Evolutionary conservation across 192 early-diverging fungal species (phyloP).

Genomic region (Ambispora gerdemannii): DNA sequence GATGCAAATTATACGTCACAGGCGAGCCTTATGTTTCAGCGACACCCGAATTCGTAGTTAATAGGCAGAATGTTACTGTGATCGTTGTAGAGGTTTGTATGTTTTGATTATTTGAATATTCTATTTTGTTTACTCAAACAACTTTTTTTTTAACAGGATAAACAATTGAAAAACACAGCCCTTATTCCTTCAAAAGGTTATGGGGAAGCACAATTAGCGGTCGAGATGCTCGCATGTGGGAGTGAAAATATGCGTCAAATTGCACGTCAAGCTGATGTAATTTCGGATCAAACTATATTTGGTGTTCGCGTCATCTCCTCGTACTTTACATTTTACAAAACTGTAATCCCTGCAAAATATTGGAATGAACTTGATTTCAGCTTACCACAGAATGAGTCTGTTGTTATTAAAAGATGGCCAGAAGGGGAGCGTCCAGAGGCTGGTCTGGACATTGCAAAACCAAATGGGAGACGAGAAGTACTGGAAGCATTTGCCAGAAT

Average conservation of each 20-base stretch:
- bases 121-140: neutral
- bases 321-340: neutral
- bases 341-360: neutral
- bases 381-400: neutral
- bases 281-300: neutral
- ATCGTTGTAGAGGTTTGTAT: slow-evolving; percentile 9
- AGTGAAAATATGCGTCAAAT: neutral
- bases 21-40: neutral
- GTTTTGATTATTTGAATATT: slow-evolving; percentile 20
- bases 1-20: neutral
- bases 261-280: neutral
- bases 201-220: neutral
- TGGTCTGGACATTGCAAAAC: neutral
- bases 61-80: neutral
- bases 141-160: slow-evolving; percentile 23
- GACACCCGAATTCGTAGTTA: neutral
- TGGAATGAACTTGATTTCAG: slow-evolving; percentile 1
- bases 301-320: neutral
- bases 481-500: neutral
- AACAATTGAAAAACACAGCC: neutral
- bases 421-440: neutral
- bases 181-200: neutral
- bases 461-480: neutral
- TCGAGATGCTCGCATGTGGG: neutral
- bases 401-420: slow-evolving; percentile 1